phyloP scores from a whole-genome alignment of 352 stramenopile species.

The Labyrinthula sp. region DNA sequence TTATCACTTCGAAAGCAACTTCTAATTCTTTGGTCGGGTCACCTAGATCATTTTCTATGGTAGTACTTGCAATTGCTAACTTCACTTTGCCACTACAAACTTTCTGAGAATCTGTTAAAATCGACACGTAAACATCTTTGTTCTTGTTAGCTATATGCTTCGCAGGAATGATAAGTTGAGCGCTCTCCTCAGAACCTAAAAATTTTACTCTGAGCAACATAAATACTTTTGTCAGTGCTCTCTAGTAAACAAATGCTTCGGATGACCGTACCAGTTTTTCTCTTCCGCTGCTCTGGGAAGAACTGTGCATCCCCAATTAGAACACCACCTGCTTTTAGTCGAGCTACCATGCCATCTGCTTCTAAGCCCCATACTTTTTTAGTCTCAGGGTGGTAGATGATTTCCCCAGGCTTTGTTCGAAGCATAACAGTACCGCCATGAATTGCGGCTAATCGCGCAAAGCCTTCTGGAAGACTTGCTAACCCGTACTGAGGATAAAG shows the following conservation, averaged over 20 bases:
- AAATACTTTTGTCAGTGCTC: slow-evolving; percentile 87
- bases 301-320: slow-evolving; percentile 97
- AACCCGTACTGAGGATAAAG: slow-evolving; percentile 98
- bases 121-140: slow-evolving; percentile 96
- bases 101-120: slow-evolving; percentile 74
- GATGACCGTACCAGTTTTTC: slow-evolving; percentile 73
- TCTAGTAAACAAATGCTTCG: slow-evolving; percentile 97
- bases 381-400: slow-evolving; percentile 69
- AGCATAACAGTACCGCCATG: slow-evolving; percentile 99
- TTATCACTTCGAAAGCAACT: slow-evolving; percentile 74
- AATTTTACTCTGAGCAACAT: too few species aligned
- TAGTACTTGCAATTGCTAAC: slow-evolving; percentile 92
- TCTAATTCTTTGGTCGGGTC: slow-evolving; percentile 79
- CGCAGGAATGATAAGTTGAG: slow-evolving; percentile 97
- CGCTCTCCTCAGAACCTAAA: slow-evolving; percentile 69
- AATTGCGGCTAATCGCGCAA: slow-evolving; percentile 93
- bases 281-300: slow-evolving; percentile 74
- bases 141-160: slow-evolving; percentile 43
- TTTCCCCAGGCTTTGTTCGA: slow-evolving; percentile 42
- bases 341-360: slow-evolving; percentile 64
- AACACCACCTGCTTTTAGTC: slow-evolving; percentile 75
- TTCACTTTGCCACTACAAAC: slow-evolving; percentile 86
- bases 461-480: slow-evolving; percentile 87
- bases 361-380: slow-evolving; percentile 74
- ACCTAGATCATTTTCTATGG: slow-evolving; percentile 81